These are phyloP conservation scores for Plasmodium malariae DNA, from an alignment of 169 alveolate species.

Conservation along the genomic window DNA sequence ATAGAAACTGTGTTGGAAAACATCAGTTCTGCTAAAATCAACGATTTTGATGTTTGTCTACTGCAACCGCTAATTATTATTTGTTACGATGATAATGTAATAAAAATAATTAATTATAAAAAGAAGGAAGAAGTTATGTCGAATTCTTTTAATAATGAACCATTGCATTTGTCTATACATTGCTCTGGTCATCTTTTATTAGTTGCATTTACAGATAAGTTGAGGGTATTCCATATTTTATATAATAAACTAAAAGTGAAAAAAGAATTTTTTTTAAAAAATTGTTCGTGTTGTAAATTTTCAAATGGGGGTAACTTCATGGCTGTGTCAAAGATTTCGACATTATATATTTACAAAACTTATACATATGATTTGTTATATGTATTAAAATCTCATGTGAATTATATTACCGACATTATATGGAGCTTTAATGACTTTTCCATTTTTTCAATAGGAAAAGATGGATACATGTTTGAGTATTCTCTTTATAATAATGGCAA, in stretches of 20 bases:
- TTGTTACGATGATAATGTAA: conserved; percentile 59
- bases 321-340: conserved; percentile 71
- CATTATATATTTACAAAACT: conserved; percentile 65
- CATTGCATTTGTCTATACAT: conserved; percentile 49
- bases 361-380: conserved; percentile 59
- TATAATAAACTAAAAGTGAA: conserved; percentile 69
- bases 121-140: conserved; percentile 53
- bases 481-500: conserved; percentile 73
- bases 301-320: conserved; percentile 73
- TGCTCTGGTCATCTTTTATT: conserved; percentile 62
- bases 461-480: conserved; percentile 72
- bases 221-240: conserved; percentile 62
- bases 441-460: conserved; percentile 60
- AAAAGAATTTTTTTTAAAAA: conserved; percentile 70
- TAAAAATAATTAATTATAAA: conserved; percentile 53
- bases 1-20: conserved; percentile 34
- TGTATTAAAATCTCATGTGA: conserved; percentile 60
- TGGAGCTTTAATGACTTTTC: conserved; percentile 67
- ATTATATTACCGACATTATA: conserved; percentile 61
- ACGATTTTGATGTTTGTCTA: conserved; percentile 67
- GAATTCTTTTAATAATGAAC: conserved; percentile 69
- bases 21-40: conserved; percentile 44
- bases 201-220: conserved; percentile 63
- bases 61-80: conserved; percentile 41
- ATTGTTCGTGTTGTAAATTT: conserved; percentile 73